A percentile compares a stretch with the other conserved stretches of the same genome.
Conservation (phyloP, 208 protist genomes). For the Borovskyia barvae region DNA sequence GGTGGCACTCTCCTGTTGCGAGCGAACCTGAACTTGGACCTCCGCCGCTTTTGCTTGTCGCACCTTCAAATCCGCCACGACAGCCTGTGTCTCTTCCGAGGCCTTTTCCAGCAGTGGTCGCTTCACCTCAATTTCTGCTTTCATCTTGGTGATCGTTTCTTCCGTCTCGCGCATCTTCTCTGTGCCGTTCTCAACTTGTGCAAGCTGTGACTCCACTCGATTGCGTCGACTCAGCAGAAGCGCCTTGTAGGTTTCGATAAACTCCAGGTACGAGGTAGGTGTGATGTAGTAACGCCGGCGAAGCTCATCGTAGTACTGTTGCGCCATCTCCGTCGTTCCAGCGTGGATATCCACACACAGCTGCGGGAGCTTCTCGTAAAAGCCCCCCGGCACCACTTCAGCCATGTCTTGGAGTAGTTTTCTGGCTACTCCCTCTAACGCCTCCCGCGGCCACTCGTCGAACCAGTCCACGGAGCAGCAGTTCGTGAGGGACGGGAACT, state of each 20-base stretch:
- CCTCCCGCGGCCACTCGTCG: slow-evolving; percentile 95
- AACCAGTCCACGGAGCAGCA: slow-evolving; percentile 99
- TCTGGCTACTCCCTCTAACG: slow-evolving; percentile 87
- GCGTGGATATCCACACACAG: slow-evolving; percentile 91
- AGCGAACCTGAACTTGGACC: slow-evolving; percentile 87
- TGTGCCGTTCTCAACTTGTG: slow-evolving; percentile 88
- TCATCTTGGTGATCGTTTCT: slow-evolving; percentile 92
- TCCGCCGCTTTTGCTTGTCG: slow-evolving; percentile 83
- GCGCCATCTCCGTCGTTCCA: slow-evolving; percentile 60
- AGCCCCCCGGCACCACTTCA: slow-evolving; percentile 31
- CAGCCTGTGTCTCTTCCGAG: slow-evolving; percentile 83
- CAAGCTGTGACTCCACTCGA: slow-evolving; percentile 86
- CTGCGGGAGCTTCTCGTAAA: slow-evolving; percentile 65
- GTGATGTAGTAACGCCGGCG: slow-evolving; percentile 95
- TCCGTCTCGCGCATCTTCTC: slow-evolving; percentile 93
- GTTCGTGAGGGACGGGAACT: slow-evolving; percentile 98
- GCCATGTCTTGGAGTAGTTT: slow-evolving; percentile 72
- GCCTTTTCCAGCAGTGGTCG: slow-evolving; percentile 89
- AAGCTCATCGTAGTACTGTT: slow-evolving; percentile 91
- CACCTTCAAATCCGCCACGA: slow-evolving; percentile 88
- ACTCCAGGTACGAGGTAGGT: slow-evolving; percentile 95
- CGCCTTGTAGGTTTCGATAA: slow-evolving; percentile 93
- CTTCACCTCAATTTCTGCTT: slow-evolving; percentile 90
- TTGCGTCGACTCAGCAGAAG: slow-evolving; percentile 77
- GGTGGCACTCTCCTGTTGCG: slow-evolving; percentile 89